Evolutionary conservation across 2,329 filamentous ascomycete genomes (phyloP).

Genomic region (Alternaria longipes): DNA sequence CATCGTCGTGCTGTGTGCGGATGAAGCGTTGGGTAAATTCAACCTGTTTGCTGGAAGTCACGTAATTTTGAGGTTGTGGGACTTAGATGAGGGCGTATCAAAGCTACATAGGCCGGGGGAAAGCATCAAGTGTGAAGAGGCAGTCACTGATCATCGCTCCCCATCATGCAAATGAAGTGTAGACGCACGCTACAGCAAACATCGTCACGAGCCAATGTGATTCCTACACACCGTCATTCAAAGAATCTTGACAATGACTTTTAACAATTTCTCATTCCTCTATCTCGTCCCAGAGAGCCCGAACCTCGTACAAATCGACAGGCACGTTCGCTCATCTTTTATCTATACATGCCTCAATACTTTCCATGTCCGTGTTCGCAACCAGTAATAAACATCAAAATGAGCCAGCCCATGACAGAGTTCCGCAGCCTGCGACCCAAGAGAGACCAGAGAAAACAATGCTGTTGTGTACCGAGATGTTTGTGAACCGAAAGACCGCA

Average conservation of each 20-base stretch:
- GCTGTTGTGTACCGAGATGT: conserved; percentile 22
- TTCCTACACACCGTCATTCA: neutral
- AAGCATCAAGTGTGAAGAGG: neutral
- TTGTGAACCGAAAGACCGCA: conserved; percentile 10
- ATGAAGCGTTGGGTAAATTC: neutral
- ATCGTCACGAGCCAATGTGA: neutral
- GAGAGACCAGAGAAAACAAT: conserved; percentile 8
- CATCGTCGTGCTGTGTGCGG: neutral
- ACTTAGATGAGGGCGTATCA: neutral
- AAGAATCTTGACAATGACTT: neutral
- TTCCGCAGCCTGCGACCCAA: conserved; percentile 13
- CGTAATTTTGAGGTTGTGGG: neutral
- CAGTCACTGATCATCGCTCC: neutral
- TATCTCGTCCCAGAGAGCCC: conserved; percentile 11
- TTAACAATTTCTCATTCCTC: conserved; percentile 18
- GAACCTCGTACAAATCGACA: conserved; percentile 3
- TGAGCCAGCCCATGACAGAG: conserved; percentile 21
- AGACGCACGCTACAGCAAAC: neutral
- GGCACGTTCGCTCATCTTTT: conserved; percentile 10
- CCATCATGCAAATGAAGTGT: neutral
- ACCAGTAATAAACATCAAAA: conserved; percentile 20
- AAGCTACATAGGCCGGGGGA: neutral
- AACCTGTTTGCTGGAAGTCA: neutral
- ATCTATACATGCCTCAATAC: conserved; percentile 20
- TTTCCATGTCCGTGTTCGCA: neutral